Evolutionary conservation across 495 filamentous ascomycete genomes (phyloP).

Genomic region (Jackrogersella minutella): DNA sequence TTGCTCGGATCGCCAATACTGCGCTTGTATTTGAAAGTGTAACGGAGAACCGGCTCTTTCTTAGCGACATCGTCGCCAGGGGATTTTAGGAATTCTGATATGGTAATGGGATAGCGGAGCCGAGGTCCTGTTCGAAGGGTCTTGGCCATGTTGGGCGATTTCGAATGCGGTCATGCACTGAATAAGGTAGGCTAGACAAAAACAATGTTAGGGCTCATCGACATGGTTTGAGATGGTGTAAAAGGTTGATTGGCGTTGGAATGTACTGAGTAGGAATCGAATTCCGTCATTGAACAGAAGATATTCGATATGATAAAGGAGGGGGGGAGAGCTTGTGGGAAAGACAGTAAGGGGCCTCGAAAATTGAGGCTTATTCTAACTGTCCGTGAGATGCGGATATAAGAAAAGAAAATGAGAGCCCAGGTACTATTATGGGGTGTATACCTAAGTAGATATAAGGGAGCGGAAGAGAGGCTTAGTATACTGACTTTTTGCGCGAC

Average conservation of each 20-base stretch:
- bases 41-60: constrained; percentile 80
- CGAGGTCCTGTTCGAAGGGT: constrained; percentile 59
- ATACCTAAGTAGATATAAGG: background rate
- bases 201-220: constrained; percentile 6
- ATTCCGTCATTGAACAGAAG: background rate
- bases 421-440: background rate
- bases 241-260: background rate
- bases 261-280: constrained; percentile 1
- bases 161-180: constrained; percentile 13
- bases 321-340: background rate
- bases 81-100: constrained; percentile 82
- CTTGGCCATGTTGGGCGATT: constrained; percentile 45
- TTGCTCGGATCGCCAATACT: constrained; percentile 76
- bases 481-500: constrained; percentile 3
- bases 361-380: background rate
- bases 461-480: background rate
- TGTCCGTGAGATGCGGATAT: background rate
- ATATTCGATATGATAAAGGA: background rate
- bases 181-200: background rate
- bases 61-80: constrained; percentile 76
- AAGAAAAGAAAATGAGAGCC: constrained; percentile 12
- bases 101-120: constrained; percentile 93
- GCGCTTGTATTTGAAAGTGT: constrained; percentile 77
- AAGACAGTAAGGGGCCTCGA: background rate
- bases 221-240: background rate